Evolutionary conservation across 129 eudicot genomes (phyloP).

Genomic region (Tagetes patula): DNA sequence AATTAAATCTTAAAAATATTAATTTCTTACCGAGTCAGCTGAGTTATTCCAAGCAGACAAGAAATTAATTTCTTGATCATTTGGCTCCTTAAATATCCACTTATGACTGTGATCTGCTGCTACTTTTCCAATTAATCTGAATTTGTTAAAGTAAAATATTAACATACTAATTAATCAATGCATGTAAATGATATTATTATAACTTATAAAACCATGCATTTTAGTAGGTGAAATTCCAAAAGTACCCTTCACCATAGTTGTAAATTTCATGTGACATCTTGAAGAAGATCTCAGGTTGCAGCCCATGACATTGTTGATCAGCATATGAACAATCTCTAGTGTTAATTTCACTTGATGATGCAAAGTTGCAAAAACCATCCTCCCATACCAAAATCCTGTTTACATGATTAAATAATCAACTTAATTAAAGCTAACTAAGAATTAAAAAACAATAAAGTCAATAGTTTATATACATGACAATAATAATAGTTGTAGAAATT

Average conservation of each 20-base stretch:
- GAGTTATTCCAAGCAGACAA: slow-evolving; percentile 98
- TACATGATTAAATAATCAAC: neutral
- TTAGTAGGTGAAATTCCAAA: neutral
- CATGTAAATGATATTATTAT: neutral
- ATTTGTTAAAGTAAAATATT: slow-evolving; percentile 1
- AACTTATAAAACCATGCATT: neutral
- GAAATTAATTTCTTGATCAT: slow-evolving; percentile 92
- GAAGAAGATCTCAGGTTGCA: slow-evolving; percentile 97
- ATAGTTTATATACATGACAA: neutral
- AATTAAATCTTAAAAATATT: neutral
- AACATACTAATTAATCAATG: neutral
- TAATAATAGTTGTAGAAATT: neutral
- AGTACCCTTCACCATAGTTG: slow-evolving; percentile 98
- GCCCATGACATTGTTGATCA: slow-evolving; percentile 62
- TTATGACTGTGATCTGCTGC: slow-evolving; percentile 99
- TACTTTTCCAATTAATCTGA: slow-evolving; percentile 94
- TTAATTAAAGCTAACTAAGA: neutral
- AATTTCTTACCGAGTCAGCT: slow-evolving; percentile 70
- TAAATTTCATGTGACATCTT: slow-evolving; percentile 99
- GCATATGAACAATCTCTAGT: slow-evolving; percentile 45
- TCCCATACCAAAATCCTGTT: slow-evolving; percentile 98
- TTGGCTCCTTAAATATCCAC: slow-evolving; percentile 92
- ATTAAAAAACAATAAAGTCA: neutral
- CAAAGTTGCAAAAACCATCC: slow-evolving; percentile 96
- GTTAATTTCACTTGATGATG: slow-evolving; percentile 60